phyloP scores from a whole-genome alignment of 1,139 yeast genomes.

The Yamadazyma aaseri region DNA sequence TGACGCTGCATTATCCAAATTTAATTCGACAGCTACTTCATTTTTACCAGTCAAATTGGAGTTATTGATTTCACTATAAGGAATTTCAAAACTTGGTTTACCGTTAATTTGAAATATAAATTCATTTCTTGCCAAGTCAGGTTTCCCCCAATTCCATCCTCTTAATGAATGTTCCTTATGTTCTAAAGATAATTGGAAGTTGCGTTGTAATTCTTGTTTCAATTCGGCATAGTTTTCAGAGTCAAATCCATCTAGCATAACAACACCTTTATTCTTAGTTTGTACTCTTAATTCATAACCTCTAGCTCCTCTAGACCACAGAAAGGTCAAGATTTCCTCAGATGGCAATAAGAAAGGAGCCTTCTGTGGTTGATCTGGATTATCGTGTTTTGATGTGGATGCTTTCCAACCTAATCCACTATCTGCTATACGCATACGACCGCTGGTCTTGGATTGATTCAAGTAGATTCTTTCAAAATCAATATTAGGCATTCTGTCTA shows the following conservation, averaged over 20 bases:
- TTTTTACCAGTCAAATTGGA: conserved; percentile 91
- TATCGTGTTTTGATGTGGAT: conserved; percentile 24
- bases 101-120: conserved; percentile 82
- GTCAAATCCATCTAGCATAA: conserved; percentile 89
- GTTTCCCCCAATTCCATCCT: conserved; percentile 99
- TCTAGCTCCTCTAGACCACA: conserved; percentile 92
- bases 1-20: conserved; percentile 50
- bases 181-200: conserved; percentile 72
- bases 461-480: conserved; percentile 86
- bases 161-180: conserved; percentile 86
- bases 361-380: conserved; percentile 37
- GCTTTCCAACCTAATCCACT: conserved; percentile 98
- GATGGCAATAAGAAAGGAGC: conserved; percentile 80
- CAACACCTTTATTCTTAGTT: conserved; percentile 84
- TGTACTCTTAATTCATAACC: conserved; percentile 89
- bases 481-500: conserved; percentile 38
- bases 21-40: conserved; percentile 90
- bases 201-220: conserved; percentile 79
- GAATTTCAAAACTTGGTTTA: conserved; percentile 88
- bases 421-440: conserved; percentile 91
- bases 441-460: conserved; percentile 80
- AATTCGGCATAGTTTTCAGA: conserved; percentile 74
- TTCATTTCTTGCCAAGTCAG: conserved; percentile 91
- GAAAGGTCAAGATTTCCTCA: conserved; percentile 74
- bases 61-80: conserved; percentile 76